Evolutionary conservation across 345 rosid genomes (phyloP).

Genomic region (Mangifera indica): DNA sequence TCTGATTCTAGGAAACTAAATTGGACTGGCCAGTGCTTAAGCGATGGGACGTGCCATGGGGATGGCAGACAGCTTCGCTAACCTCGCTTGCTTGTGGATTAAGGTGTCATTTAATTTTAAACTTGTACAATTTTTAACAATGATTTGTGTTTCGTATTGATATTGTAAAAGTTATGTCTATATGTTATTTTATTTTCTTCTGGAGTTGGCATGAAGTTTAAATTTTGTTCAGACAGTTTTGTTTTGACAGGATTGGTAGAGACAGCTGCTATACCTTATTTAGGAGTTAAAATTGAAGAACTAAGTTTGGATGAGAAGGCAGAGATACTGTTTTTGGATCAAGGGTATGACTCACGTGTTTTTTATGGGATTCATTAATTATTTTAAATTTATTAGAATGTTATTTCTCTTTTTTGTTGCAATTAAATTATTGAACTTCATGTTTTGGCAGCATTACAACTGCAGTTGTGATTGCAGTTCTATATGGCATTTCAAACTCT

Average conservation of each 20-base stretch:
- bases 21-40: constrained; percentile 60
- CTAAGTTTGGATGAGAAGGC: constrained; percentile 85
- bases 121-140: too few relatives aligned
- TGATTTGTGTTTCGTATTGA: too few relatives aligned
- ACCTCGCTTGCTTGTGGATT: constrained; percentile 88
- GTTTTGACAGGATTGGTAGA: constrained; percentile 84
- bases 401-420: neutral
- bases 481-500: constrained; percentile 59
- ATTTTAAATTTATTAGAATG: neutral
- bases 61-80: constrained; percentile 79
- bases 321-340: constrained; percentile 72
- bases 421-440: neutral
- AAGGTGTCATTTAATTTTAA: constrained; percentile 42
- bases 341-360: constrained; percentile 46
- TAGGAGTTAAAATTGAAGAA: constrained; percentile 62
- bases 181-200: too few relatives aligned
- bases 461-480: constrained; percentile 67
- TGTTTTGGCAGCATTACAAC: constrained; percentile 64
- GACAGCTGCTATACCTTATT: constrained; percentile 53
- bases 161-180: too few relatives aligned
- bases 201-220: constrained; percentile 21
- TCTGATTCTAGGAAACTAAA: constrained; percentile 27
- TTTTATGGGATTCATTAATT: neutral
- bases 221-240: constrained; percentile 85
- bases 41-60: constrained; percentile 96